Base-by-base conservation (phyloP, 2,329 filamentous ascomycete species). In the Xylariomycetidae sp. region DNA sequence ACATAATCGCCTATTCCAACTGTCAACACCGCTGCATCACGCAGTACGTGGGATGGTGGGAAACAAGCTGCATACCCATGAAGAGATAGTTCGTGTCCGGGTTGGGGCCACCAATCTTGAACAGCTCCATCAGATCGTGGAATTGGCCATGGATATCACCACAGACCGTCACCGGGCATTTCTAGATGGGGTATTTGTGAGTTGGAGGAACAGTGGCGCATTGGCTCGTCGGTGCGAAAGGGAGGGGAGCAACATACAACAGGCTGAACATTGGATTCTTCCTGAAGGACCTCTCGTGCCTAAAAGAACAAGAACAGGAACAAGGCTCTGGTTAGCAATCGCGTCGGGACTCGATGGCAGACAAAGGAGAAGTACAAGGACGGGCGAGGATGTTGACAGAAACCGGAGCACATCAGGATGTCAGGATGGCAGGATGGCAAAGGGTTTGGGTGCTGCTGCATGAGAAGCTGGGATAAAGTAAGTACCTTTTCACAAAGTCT, bases 101-200 rank as follows among this genome's bases (percentile, higher is more conserved):
- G 60, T 95, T 96, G 41, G 89, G 88, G 34, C 92, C 92, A 51
- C 92, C 92, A 63, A 98, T 97, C 70, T 94, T 94, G 77, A 98
- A 98, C 34, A 98, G 80, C 69, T 98, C 92, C 88, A 98, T 97
- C 63, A 98, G 69, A 59, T 98, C 92, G 65, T 97, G 90, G 63
- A 97, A 97, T 67, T 98, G 92, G 49, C 92, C 92, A 66, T 98
- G 92, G 61, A 98, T 98, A 67, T 98, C 92, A 62, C 92, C 92
- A 64, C 92, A 97, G 43, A 98, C 92, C 36, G 92, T 98, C 49
- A 97, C 92, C 27, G 92, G 92, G 63, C 90, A 97, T 90, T 96
- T 96, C 85, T 89, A 50, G 15, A n/a, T 23, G 20, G 20, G n/a
- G 20, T 8, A n/a, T 23, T 8, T 8, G 20, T 40, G 14, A 42